A percentile compares a stretch with the other conserved stretches of the same genome.
phyloP scores from a whole-genome alignment of 345 rosid genomes.

The rapeseed (Brassica napus) region Da-Ae NC_063448.1:6001501-6002000 shows the following conservation, averaged over 20 bases:
- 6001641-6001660: conserved; percentile 41
- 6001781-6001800: conserved; percentile 28
- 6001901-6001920: conserved; percentile 49
- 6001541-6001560: conserved; percentile 35
- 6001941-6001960: conserved; percentile 60
- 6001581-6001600: conserved; percentile 31
- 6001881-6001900: conserved; percentile 55
- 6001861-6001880: conserved; percentile 51
- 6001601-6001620: conserved; percentile 16
- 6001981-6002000: conserved; percentile 52
- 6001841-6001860: conserved; percentile 52
- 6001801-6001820: conserved; percentile 57
- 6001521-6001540: not conserved
- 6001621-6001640: conserved; percentile 9
- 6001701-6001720: conserved; percentile 42
- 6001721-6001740: conserved; percentile 51
- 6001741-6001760: conserved; percentile 59
- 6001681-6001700: conserved; percentile 38
- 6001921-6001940: conserved; percentile 61
- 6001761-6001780: conserved; percentile 40
- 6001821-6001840: conserved; percentile 53
- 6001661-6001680: conserved; percentile 34
- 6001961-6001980: conserved; percentile 53
- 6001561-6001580: conserved; percentile 15
- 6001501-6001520: not conserved